phyloP scores from a whole-genome alignment of 495 filamentous ascomycete genomes.

The Emericellopsis terricola region DNA sequence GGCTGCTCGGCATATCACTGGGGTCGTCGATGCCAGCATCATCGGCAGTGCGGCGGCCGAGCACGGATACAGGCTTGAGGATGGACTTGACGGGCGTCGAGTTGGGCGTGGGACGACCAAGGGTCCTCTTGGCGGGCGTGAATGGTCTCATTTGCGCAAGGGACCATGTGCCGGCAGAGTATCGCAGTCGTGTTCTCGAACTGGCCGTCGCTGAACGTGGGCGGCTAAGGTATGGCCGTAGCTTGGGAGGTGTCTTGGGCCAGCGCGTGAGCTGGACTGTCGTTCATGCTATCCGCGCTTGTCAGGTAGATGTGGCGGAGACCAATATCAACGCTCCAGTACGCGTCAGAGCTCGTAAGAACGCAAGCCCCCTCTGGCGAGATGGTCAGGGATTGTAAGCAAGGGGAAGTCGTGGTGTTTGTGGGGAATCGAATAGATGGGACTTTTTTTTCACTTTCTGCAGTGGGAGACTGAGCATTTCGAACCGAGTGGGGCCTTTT shows the following conservation, averaged over 20 bases:
- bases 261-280: not conserved
- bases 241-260: not conserved
- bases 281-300: not conserved
- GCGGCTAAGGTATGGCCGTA: not conserved
- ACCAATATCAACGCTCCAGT: too few relatives aligned
- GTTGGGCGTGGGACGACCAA: constrained; percentile 5
- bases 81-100: constrained; percentile 24
- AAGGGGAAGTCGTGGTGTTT: too few relatives aligned
- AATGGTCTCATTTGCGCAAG: constrained; percentile 16
- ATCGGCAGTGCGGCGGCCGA: constrained; percentile 17
- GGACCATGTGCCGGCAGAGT: too few relatives aligned
- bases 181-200: too few relatives aligned
- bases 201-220: too few relatives aligned
- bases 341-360: too few relatives aligned
- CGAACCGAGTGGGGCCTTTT: too few relatives aligned
- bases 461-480: too few relatives aligned
- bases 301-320: too few relatives aligned
- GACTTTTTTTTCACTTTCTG: too few relatives aligned
- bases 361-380: not conserved
- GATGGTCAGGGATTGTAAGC: not conserved
- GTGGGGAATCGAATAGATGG: not conserved
- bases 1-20: constrained; percentile 29
- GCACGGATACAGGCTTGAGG: constrained; percentile 17
- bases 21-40: constrained; percentile 24
- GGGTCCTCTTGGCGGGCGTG: constrained; percentile 11